Percentiles rank a stretch among this genome's conserved stretches.
Conservation (phyloP, 1,284 basidiomycete species). For the Baeospora myosura region DNA sequence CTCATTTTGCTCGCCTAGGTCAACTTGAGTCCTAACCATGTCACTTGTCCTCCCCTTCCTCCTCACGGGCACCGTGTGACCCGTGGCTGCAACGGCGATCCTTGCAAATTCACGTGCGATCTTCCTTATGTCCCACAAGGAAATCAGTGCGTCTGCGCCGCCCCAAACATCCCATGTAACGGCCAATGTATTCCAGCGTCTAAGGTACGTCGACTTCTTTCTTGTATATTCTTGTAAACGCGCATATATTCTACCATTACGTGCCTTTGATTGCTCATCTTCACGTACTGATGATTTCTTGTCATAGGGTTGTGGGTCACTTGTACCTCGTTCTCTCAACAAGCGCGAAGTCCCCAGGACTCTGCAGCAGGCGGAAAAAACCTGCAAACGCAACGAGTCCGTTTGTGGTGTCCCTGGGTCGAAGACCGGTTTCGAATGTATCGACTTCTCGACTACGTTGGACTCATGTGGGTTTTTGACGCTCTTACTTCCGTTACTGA, state of each 20-base stretch:
- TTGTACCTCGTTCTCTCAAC: neutral
- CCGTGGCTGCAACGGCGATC: neutral
- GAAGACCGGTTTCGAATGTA: neutral
- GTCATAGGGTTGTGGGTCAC: neutral
- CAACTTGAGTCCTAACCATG: neutral
- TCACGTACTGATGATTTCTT: neutral
- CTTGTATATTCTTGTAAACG: no score
- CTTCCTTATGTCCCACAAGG: neutral
- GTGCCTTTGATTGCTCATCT: no score
- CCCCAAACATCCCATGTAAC: neutral
- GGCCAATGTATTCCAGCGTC: constrained; percentile 1
- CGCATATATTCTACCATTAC: no score
- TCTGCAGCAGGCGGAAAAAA: neutral
- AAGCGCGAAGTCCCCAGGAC: neutral
- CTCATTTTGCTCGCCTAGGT: neutral
- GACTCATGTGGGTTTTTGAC: constrained; percentile 1
- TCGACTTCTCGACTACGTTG: neutral
- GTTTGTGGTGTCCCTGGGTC: constrained; percentile 1
- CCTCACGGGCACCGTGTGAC: neutral
- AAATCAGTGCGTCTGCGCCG: neutral
- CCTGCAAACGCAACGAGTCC: neutral
- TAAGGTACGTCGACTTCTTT: no score
- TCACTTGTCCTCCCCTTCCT: neutral
- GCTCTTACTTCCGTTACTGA: neutral
- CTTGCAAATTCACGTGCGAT: neutral